A percentile compares a stretch with the other conserved stretches of the same genome.
phyloP scores from a whole-genome alignment of 257 asterid genomes.

The Phtheirospermum japonicum region DNA sequence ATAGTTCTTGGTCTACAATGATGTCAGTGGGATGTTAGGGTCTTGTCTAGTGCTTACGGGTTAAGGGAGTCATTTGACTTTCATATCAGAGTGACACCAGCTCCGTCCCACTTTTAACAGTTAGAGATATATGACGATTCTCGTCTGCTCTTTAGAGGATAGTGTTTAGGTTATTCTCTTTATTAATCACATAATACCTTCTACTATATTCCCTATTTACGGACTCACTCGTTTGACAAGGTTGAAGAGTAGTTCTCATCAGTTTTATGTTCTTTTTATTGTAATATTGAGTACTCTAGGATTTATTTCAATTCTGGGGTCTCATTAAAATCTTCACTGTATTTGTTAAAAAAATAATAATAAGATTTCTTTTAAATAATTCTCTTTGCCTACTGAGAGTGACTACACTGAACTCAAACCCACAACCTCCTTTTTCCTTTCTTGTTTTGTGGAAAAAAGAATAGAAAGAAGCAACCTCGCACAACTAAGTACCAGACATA shows the following conservation, averaged over 20 bases:
- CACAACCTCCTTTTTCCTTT: neutral
- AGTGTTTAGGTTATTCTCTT: slow-evolving; percentile 9
- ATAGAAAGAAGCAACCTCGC: slow-evolving; percentile 15
- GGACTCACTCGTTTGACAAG: neutral
- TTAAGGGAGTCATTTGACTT: slow-evolving; percentile 11
- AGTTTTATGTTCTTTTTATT: no score
- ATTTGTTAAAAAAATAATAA: neutral
- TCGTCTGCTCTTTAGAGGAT: neutral
- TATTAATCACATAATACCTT: slow-evolving; percentile 7
- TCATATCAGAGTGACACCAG: slow-evolving; percentile 7
- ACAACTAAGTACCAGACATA: slow-evolving; percentile 6
- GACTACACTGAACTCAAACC: slow-evolving; percentile 4
- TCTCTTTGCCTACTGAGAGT: slow-evolving; percentile 17
- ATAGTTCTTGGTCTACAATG: slow-evolving; percentile 11
- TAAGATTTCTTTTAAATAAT: neutral
- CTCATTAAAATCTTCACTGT: neutral
- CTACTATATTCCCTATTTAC: no score
- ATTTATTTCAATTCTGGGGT: neutral
- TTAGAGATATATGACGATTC: neutral
- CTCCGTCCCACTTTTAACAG: neutral
- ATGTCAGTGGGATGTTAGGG: slow-evolving; percentile 10
- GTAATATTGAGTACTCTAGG: neutral
- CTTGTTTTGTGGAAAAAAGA: neutral
- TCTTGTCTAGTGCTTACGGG: slow-evolving; percentile 11
- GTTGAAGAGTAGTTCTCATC: no score